Base-by-base conservation (phyloP, 73 alveolate genomes). In the Durusdinium trenchii region DNA sequence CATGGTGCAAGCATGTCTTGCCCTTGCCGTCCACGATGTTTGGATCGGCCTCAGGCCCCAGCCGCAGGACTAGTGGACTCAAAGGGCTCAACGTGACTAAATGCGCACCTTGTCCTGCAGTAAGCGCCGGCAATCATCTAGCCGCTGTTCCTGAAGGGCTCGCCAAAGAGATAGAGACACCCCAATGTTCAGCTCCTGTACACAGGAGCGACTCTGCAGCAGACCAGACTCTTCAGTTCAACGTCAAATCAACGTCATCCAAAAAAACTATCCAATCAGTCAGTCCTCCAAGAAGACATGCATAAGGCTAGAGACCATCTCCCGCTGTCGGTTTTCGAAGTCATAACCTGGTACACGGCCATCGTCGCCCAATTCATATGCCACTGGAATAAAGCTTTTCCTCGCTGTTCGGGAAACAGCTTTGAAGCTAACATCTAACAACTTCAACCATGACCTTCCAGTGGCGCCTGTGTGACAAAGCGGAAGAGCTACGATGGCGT, bases 21-120 rank as follows among this genome's bases (percentile, higher is more conserved):
- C 98, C 98, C 90, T 91, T 91, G 9, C 98, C 98, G 50, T 91
- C 98, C 98, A 91, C 98, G 60, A 91, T 91, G 89, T 91, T 91
- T 50, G 98, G 98, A 91, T 91, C 98, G 3, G 98, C 98, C 98
- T 91, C 75, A 6, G 45, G 69, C 20, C 20, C 50, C 85, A 38
- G 42, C 85, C 36, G 36, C 32, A 40, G 35, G 7, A 36, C 30
- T 10, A 9, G 0, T 38, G 36, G 51, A n/a, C 16, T n/a, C 9
- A 73, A 36, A 6, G 52, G 9, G 18, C 51, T 51, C 0, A 73
- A 9, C 12, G 51, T 23, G 20, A 40, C 52, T 36, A 48, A 5
- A 3, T 36, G 3, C 52, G n/a, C 12, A 54, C 98, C 98, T 91
- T 91, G 46, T 91, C 98, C 45, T 91, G 98, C 20, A 91, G 89